Evolutionary conservation across 2,329 filamentous ascomycete species (phyloP).

Genomic region (Fusarium bactridioides): DNA sequence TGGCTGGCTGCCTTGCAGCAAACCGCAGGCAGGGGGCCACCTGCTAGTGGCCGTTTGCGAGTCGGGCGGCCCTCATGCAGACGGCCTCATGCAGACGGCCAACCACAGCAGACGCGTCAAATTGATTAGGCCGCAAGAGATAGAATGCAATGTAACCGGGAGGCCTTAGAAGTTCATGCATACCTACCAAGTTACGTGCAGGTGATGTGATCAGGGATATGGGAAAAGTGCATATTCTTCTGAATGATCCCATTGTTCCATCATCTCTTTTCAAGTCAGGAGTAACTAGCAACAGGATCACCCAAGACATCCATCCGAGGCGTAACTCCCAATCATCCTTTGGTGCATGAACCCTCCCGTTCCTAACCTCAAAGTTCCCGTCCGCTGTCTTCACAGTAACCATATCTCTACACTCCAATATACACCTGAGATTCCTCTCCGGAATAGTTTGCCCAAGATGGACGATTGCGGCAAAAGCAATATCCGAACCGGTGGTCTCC

Average conservation of each 20-base stretch:
- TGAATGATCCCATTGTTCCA: not conserved
- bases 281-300: slow-evolving; percentile 25
- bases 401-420: slow-evolving; percentile 31
- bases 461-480: slow-evolving; percentile 30
- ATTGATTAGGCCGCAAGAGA: not conserved
- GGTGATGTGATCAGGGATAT: not conserved
- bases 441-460: slow-evolving; percentile 30
- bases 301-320: slow-evolving; percentile 28
- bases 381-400: slow-evolving; percentile 26
- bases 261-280: not conserved
- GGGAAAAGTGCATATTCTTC: not conserved
- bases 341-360: slow-evolving; percentile 21
- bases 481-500: slow-evolving; percentile 24
- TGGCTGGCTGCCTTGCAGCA: not conserved
- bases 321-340: slow-evolving; percentile 17
- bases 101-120: not conserved
- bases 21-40: not conserved
- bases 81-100: slow-evolving; percentile 8
- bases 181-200: not conserved
- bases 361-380: slow-evolving; percentile 19
- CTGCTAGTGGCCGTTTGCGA: slow-evolving; percentile 3
- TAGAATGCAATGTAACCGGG: not conserved
- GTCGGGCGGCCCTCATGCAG: not conserved
- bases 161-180: not conserved
- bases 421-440: slow-evolving; percentile 18